A percentile compares a stretch with the other conserved stretches of the same genome.
phyloP scores from a whole-genome alignment of 1,284 basidiomycete species.

The Ceratobasidium sp. region DNA sequence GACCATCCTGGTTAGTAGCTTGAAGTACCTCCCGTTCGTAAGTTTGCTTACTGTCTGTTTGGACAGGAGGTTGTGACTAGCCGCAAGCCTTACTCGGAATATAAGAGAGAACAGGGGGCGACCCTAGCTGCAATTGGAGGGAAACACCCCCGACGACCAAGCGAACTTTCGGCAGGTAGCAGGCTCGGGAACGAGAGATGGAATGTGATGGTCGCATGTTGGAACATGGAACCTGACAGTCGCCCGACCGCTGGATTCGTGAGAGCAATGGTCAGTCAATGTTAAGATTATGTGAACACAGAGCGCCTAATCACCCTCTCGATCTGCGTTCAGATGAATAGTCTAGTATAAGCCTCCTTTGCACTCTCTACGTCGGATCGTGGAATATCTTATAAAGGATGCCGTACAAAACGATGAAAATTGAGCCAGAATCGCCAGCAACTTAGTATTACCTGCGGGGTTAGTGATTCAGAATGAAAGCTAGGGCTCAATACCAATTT shows the following conservation, averaged over 20 bases:
- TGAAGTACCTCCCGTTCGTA: background rate
- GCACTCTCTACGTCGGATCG: too few species aligned
- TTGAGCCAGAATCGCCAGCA: too few species aligned
- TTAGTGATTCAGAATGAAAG: too few species aligned
- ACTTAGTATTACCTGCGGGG: too few species aligned
- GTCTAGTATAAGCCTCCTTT: background rate
- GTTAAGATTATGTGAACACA: background rate
- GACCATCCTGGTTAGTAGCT: background rate
- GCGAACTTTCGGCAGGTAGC: background rate
- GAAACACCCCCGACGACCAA: background rate
- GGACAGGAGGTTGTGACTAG: slow-evolving; percentile 17
- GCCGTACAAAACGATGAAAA: too few species aligned
- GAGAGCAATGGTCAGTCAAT: background rate
- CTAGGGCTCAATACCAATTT: too few species aligned
- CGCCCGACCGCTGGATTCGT: background rate
- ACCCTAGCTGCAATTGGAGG: background rate
- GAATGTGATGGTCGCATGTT: background rate
- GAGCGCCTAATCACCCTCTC: background rate
- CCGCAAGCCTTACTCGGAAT: slow-evolving; percentile 5
- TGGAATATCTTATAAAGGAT: too few species aligned
- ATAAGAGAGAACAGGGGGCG: background rate
- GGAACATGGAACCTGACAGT: background rate
- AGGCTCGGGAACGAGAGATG: background rate
- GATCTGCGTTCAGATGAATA: background rate
- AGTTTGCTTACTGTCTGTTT: background rate